Evolutionary conservation across 176 grass and related monocot species (phyloP).

Genomic region (Oryza rufipogon): DNA sequence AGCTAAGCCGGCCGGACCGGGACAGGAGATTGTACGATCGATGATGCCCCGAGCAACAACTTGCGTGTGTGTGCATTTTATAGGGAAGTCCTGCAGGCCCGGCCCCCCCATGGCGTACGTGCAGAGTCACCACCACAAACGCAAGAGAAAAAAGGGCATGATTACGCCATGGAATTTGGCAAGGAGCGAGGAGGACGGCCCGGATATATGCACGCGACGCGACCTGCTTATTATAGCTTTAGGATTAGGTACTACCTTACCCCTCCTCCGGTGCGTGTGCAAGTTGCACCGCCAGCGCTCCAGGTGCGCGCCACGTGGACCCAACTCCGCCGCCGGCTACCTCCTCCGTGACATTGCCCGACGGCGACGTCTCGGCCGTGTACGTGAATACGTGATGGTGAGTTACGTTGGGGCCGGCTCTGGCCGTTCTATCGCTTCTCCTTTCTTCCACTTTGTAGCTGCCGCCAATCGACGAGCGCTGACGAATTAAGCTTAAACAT

Average conservation of each 20-base stretch:
- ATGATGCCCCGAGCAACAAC: background rate
- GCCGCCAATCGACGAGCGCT: constrained; percentile 31
- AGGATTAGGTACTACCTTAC: constrained; percentile 14
- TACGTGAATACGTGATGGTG: no score
- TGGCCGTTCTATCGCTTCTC: no score
- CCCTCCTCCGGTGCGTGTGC: constrained; percentile 7
- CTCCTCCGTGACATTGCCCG: background rate
- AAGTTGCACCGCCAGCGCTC: constrained; percentile 46
- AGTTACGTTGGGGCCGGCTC: no score
- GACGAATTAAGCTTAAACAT: background rate
- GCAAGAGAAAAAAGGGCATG: constrained; percentile 26
- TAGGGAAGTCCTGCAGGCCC: background rate
- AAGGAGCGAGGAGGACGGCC: background rate
- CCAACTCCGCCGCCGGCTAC: constrained; percentile 38
- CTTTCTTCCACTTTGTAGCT: background rate
- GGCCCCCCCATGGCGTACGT: background rate
- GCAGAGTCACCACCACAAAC: constrained; percentile 41
- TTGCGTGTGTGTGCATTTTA: constrained; percentile 28
- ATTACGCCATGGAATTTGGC: constrained; percentile 53
- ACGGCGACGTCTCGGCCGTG: constrained; percentile 18
- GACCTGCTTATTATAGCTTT: background rate
- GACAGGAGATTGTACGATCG: background rate
- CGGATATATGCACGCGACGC: background rate
- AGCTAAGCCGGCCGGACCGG: background rate
- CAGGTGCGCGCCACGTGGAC: constrained; percentile 41